phyloP scores from a whole-genome alignment of 106 monocot species.

The Ottelia alismoides region DNA sequence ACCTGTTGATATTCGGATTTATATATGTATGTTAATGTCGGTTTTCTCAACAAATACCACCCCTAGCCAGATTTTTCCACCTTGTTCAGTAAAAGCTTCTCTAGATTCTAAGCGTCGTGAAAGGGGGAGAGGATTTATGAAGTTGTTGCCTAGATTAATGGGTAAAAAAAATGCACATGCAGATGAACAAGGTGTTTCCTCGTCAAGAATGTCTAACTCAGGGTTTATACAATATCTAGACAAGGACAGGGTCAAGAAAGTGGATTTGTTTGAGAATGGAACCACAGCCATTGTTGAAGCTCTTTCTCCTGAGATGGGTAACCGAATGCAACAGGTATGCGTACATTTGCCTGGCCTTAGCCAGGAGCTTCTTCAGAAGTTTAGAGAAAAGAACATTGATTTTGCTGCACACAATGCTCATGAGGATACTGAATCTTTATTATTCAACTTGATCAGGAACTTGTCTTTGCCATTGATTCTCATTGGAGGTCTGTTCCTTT shows the following conservation, averaged over 20 bases:
- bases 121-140: too few species aligned
- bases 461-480: constrained; percentile 67
- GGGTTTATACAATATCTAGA: constrained; percentile 87
- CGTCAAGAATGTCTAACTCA: constrained; percentile 97
- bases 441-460: constrained; percentile 83
- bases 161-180: too few species aligned
- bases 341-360: constrained; percentile 96
- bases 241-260: constrained; percentile 84
- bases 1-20: too few species aligned
- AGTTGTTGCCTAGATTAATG: too few species aligned
- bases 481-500: constrained; percentile 65
- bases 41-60: too few species aligned
- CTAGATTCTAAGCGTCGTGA: too few species aligned
- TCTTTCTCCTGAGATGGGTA: constrained; percentile 85
- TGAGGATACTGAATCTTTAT: constrained; percentile 61
- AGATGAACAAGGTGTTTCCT: constrained; percentile 78
- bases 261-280: constrained; percentile 93
- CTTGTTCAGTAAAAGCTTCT: too few species aligned
- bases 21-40: too few species aligned
- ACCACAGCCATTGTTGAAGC: constrained; percentile 97
- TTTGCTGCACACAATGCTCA: constrained; percentile 79
- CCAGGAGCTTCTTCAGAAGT: constrained; percentile 91
- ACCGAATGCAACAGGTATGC: constrained; percentile 74
- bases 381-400: constrained; percentile 77
- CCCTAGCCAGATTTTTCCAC: too few species aligned